Evolutionary conservation across 2,329 filamentous ascomycete species (phyloP).

Genomic region (Colletotrichum agaves): DNA sequence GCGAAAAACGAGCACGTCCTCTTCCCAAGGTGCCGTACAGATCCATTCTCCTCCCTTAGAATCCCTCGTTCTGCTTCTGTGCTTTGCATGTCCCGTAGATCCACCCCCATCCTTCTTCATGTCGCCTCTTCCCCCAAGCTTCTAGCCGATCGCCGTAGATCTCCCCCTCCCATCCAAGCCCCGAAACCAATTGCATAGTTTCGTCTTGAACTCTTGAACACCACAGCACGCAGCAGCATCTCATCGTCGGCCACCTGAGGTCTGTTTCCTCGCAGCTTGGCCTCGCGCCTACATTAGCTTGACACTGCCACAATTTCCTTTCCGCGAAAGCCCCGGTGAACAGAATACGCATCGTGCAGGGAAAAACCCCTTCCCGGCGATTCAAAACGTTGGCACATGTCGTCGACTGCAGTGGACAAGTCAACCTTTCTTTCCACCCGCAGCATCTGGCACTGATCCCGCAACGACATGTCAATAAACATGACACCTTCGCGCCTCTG

Average conservation of each 20-base stretch:
- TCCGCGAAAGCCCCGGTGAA: background rate
- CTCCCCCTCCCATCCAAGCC: background rate
- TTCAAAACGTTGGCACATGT: background rate
- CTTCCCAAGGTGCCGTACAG: slow-evolving; percentile 7
- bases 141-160: slow-evolving; percentile 15
- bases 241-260: background rate
- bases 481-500: background rate
- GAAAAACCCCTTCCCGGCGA: background rate
- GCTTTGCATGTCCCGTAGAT: slow-evolving; percentile 24
- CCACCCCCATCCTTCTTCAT: slow-evolving; percentile 30
- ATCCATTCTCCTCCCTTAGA: background rate
- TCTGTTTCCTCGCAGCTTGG: background rate
- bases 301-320: background rate
- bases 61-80: slow-evolving; percentile 3
- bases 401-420: background rate
- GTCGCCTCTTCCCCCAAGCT: slow-evolving; percentile 21
- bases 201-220: background rate
- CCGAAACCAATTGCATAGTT: too few relatives aligned
- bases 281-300: slow-evolving; percentile 30
- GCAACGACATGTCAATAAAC: too few relatives aligned
- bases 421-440: too few relatives aligned
- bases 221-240: background rate
- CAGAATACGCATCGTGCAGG: too few relatives aligned
- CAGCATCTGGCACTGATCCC: background rate
- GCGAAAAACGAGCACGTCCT: background rate